Evolutionary conservation across 139 green algal species (phyloP), one percentile per base, ranked within the genome.

Genomic region (Deuterostichococcus epilithicus): DNA sequence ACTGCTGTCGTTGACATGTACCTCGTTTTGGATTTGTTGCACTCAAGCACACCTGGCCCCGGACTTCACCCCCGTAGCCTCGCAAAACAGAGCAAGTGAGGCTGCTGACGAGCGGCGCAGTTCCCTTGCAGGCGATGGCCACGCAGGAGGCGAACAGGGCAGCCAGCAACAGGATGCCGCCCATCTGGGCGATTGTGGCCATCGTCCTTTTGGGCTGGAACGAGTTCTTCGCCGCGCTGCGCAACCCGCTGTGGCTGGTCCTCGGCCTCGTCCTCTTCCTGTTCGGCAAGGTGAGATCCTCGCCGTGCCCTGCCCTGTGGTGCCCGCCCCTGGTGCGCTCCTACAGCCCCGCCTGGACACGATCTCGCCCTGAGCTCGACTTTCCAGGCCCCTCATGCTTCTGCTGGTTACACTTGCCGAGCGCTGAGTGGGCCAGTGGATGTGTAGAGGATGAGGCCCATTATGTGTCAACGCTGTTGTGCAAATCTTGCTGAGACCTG

Each of bases 201-300:
- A 98, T 98, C 76, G 38, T 90, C 33, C 73, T 98, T 70, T 87
- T 98, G 80, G 94, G 94, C 42, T 97, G 92, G 80, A 95, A 98
- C 81, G 94, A 98, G 82, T 83, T 92, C 65, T 86, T 95, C 79
- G 78, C 84, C 5, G 74, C 97, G 63, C 77, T 98, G 42, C 89
- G 80, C 76, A 96, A 90, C 87, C 94, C 94, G 0, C 30, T 96
- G 33, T 83, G 82, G 83, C 85, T 97, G 8, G 10, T 97, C 5
- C 4, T 88, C 30, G 38, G 89, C n/a, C 42, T 82, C 23, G 25
- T 86, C 3, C 65, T 83, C 67, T 85, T 87, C 70, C 63, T 87
- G n/a, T 88, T 88, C 81, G 75, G 15, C 67, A 85, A 70, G 73
- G 73, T 72, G 63, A 36, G 59, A 38, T n/a, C n/a, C n/a, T n/a